These are phyloP conservation scores for Lactuca saligna DNA, from an alignment of 129 eudicot species.

Conservation along the genomic window DNA sequence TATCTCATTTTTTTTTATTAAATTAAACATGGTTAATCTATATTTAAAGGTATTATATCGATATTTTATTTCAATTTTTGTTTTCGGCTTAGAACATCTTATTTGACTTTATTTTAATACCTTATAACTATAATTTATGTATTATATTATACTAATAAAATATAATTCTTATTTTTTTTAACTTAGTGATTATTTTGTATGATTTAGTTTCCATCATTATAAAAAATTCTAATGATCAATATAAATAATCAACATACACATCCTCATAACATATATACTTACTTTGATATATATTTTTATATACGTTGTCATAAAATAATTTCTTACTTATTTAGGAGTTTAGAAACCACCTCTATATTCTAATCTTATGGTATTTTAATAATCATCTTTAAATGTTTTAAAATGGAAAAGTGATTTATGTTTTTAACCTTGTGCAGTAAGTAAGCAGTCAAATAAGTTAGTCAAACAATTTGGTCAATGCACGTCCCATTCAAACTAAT, in stretches of 20 bases:
- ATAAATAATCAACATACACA: no score
- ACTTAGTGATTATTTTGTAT: neutral
- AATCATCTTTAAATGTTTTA: neutral
- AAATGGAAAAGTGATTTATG: neutral
- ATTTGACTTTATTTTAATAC: slow-evolving; percentile 9
- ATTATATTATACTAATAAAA: no score
- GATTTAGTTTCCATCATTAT: neutral
- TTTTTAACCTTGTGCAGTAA: slow-evolving; percentile 7
- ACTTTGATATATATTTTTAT: no score
- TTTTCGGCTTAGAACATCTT: slow-evolving; percentile 5
- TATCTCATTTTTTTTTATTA: neutral
- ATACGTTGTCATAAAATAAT: no score
- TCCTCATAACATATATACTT: no score
- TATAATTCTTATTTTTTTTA: neutral
- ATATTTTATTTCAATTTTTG: neutral
- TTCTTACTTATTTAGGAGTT: no score
- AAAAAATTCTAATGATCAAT: neutral
- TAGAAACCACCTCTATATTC: neutral
- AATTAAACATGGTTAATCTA: slow-evolving; percentile 13
- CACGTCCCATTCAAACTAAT: slow-evolving; percentile 59
- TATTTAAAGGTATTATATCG: neutral
- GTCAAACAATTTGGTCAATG: slow-evolving; percentile 41
- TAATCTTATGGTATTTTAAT: no score
- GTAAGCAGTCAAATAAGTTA: slow-evolving; percentile 30
- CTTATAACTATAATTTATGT: neutral